These are phyloP conservation scores for Metroxylon sagu DNA, from an alignment of 176 grass and related monocot genomes.

Conservation along the genomic window DNA sequence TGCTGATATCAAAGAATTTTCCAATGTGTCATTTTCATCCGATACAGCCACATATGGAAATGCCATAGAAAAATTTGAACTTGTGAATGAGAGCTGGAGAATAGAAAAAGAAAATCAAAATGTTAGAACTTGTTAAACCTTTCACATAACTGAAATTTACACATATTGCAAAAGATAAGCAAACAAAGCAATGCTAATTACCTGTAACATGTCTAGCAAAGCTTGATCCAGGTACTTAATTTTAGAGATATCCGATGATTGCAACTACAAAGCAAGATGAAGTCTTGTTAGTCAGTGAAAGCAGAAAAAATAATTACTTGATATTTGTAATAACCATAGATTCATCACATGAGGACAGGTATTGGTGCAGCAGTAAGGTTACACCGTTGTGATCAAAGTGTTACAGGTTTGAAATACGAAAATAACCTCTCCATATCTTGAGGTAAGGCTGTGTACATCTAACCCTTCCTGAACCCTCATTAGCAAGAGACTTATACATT, in stretches of 20 bases:
- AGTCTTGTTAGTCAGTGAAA: background rate
- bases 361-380: no score
- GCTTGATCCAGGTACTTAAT: conserved; percentile 47
- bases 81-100: conserved; percentile 49
- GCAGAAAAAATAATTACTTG: background rate
- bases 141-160: no score
- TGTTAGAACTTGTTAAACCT: no score
- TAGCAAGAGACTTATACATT: no score
- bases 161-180: background rate
- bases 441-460: no score
- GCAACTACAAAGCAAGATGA: conserved; percentile 46
- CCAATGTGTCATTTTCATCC: conserved; percentile 53
- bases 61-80: conserved; percentile 81
- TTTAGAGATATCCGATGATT: conserved; percentile 75
- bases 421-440: no score
- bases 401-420: no score
- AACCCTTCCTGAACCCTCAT: no score
- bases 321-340: background rate
- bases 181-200: conserved; percentile 11
- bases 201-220: conserved; percentile 68
- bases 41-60: conserved; percentile 68
- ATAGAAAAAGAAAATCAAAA: background rate
- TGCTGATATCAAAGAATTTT: conserved; percentile 58
- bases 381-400: no score
- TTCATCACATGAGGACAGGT: background rate